Conservation (phyloP, 306 rosid species). For the Cicer pinnatifidum region DNA sequence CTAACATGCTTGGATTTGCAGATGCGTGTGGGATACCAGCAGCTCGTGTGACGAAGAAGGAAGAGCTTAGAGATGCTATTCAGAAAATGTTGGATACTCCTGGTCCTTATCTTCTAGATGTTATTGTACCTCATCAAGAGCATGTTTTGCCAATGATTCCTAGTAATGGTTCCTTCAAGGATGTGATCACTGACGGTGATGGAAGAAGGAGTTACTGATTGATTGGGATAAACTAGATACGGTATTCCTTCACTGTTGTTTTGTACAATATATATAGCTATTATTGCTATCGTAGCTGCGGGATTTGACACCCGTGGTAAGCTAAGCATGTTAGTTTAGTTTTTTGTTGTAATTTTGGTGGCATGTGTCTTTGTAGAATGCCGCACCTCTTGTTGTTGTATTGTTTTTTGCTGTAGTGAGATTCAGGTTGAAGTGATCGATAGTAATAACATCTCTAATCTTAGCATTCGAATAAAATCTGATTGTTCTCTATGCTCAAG, state of each 20-base stretch:
- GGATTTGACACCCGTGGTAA: background rate
- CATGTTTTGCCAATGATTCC: slow-evolving; percentile 97
- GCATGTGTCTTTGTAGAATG: slow-evolving; percentile 18
- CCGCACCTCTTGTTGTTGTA: background rate
- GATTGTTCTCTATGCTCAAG: background rate
- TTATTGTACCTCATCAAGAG: slow-evolving; percentile 91
- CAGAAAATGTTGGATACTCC: slow-evolving; percentile 83
- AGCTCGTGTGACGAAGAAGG: slow-evolving; percentile 67
- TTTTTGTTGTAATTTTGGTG: slow-evolving; percentile 2
- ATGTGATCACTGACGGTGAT: slow-evolving; percentile 86
- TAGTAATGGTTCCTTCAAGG: slow-evolving; percentile 85
- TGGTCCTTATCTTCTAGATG: slow-evolving; percentile 91
- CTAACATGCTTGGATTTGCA: slow-evolving; percentile 82
- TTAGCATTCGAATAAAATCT: background rate
- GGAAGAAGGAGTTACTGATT: slow-evolving; percentile 67
- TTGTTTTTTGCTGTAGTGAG: background rate
- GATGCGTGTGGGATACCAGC: slow-evolving; percentile 84
- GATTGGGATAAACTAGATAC: background rate
- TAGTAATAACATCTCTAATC: slow-evolving; percentile 5
- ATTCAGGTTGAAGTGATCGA: slow-evolving; percentile 30
- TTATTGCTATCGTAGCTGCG: background rate
- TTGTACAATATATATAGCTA: slow-evolving; percentile 40
- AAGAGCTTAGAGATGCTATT: slow-evolving; percentile 68
- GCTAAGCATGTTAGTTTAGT: slow-evolving; percentile 29
- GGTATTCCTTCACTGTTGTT: background rate